These are phyloP conservation scores for Silene vulgaris DNA, from an alignment of 179 eudicot genomes.

Conservation along the genomic window DNA sequence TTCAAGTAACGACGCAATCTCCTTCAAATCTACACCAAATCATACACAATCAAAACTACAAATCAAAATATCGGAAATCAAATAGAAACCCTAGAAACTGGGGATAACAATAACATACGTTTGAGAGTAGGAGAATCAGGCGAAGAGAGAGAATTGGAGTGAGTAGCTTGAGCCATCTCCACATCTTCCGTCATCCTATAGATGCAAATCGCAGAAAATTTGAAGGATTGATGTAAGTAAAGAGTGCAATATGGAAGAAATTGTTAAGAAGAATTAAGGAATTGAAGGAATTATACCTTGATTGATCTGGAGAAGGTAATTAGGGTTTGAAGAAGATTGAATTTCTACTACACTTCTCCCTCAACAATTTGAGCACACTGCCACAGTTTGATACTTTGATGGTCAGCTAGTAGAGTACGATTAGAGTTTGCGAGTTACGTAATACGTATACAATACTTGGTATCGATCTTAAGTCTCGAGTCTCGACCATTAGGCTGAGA, in stretches of 20 bases:
- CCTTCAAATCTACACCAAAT: conserved; percentile 55
- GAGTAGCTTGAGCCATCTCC: conserved; percentile 53
- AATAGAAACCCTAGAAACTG: conserved; percentile 27
- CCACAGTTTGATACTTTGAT: too few species aligned
- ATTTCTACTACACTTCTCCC: too few species aligned
- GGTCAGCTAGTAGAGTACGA: too few species aligned
- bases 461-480: too few species aligned
- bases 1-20: conserved; percentile 67
- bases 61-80: not conserved
- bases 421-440: too few species aligned
- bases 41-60: not conserved
- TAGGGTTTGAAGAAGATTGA: too few species aligned
- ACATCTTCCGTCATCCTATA: conserved; percentile 67
- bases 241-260: not conserved
- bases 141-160: conserved; percentile 51
- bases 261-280: not conserved
- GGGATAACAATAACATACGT: conserved; percentile 31
- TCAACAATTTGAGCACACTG: too few species aligned
- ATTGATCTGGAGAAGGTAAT: too few species aligned
- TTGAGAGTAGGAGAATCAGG: conserved; percentile 53
- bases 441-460: too few species aligned
- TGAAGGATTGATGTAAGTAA: not conserved
- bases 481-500: too few species aligned
- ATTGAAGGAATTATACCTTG: not conserved
- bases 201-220: not conserved